Evolutionary conservation across 345 rosid genomes (phyloP), one percentile per base, ranked within the genome.

Genomic region (Pseudoturritis turrita): DNA sequence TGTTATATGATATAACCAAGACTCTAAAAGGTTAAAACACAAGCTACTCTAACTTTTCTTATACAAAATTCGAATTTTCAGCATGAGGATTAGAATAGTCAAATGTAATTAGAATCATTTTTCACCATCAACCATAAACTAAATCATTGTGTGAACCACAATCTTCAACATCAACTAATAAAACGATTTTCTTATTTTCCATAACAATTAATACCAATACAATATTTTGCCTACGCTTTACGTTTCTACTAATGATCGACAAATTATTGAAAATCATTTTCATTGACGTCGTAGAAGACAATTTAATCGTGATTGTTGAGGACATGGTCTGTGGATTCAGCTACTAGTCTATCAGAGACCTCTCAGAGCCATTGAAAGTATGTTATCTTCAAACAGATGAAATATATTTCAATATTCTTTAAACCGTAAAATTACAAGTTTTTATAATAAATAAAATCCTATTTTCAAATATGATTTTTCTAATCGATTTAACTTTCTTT

Each of bases 81-180:
- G 5, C 4, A 33, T 9, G 65, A 43, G 19, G 46, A 35, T 46
- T 45, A 25, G 55, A 45, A 13, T 18, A 71, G 33, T 28, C 28
- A 13, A 7, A 46, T 58, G 37, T 59, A 10, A n/a, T n/a, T 23
- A 8, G 6, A 41, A 22, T 35, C 4, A 41, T 7, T 29, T 40
- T 54, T 31, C 57, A 53, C 68, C 68, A 71, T 41, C n/a, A n/a
- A n/a, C n/a, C n/a, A n/a, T n/a, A 71, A 71, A 71, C 52, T 23
- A 71, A 71, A 60, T 50, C 52, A 71, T 50, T 71, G n/a, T n/a
- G n/a, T n/a, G 26, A 29, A 40, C 62, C 54, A 52, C 4, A 72
- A 41, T 72, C 29, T 62, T 61, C 25, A 28, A 51, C 53, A 61
- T 51, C 61, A 51, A 50, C 25, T 35, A 1, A 17, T 26, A 28